Base-by-base conservation (phyloP, 2,329 filamentous ascomycete genomes). In the Leptographium galeiforme region DNA sequence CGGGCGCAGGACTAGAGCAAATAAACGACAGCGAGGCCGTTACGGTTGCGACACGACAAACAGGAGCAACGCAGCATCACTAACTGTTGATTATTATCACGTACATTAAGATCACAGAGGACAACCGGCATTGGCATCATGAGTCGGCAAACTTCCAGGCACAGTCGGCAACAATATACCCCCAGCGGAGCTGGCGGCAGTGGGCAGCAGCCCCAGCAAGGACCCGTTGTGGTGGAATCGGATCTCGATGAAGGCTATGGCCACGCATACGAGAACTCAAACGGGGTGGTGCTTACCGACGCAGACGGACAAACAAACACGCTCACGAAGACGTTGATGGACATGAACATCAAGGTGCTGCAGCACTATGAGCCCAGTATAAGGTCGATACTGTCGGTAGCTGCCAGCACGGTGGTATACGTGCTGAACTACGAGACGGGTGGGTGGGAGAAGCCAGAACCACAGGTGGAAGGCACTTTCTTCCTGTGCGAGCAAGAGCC, bases 331-430 rank as follows among this genome's bases (percentile, higher is more conserved):
- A 33, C 43, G 16, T 12, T 55, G 19, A 86, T 85, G 53, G 85
- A 94, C 60, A 82, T 97, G 63, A 97, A 97, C 72, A 76, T 95
- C 59, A 76, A 81, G 49, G 91, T 96, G 41, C 76, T 97, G 39
- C 82, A 79, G 55, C 86, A 89, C 60, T 87, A 95, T 70, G 79
- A 88, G 55, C 86, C 89, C 36, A 77, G 79, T 55, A 81, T 96
- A 58, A 73, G 74, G 55, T 72, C 76, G 51, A 89, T 96, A 63
- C 74, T 89, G 58, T 84, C 85, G 57, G 85, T 93, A 60, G 89
- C 89, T 7, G 84, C 87, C 36, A 95, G 91, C 62, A 86, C 87
- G 32, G 87, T 93, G 39, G 78, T 96, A 59, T 97, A 96, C 73
- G 79, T 78, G 48, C 93, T 94, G 70, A 79, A 76, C 57, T 74